Conservation (phyloP, 257 asterid species). For the Lycium ferocissimum region DNA sequence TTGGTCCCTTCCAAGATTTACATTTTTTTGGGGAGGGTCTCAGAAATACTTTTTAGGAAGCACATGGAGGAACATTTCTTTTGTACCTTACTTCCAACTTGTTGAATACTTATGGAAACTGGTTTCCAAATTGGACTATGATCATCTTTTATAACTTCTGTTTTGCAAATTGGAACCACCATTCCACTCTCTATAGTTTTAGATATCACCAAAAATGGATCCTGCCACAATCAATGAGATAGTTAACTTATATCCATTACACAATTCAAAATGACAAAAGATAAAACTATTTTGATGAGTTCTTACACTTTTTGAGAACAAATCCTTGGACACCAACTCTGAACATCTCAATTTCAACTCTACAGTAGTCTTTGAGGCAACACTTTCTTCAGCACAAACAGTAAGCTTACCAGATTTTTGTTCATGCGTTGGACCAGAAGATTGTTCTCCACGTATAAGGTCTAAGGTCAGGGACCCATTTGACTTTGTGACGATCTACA, state of each 20-base stretch:
- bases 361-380: conserved; percentile 77
- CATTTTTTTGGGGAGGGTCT: conserved; percentile 4
- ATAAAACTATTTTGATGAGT: conserved; percentile 1
- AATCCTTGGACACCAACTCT: conserved; percentile 85
- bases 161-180: conserved; percentile 87
- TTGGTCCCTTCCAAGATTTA: neutral
- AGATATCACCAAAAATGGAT: conserved; percentile 87
- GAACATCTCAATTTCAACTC: conserved; percentile 88
- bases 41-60: conserved; percentile 10
- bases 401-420: conserved; percentile 68
- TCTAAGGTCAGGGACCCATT: conserved; percentile 66
- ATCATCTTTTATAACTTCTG: conserved; percentile 90
- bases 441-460: conserved; percentile 55
- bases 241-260: neutral
- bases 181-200: conserved; percentile 72
- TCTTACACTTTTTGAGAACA: conserved; percentile 94
- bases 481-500: conserved; percentile 74
- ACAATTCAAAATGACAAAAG: conserved; percentile 25
- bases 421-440: conserved; percentile 51
- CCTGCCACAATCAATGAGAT: conserved; percentile 61
- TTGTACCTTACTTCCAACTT: conserved; percentile 95
- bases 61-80: conserved; percentile 22
- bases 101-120: conserved; percentile 74
- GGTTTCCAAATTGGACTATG: conserved; percentile 88
- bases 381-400: conserved; percentile 83